phyloP scores from a whole-genome alignment of 805 yeast species.

The Candida corydali region DNA sequence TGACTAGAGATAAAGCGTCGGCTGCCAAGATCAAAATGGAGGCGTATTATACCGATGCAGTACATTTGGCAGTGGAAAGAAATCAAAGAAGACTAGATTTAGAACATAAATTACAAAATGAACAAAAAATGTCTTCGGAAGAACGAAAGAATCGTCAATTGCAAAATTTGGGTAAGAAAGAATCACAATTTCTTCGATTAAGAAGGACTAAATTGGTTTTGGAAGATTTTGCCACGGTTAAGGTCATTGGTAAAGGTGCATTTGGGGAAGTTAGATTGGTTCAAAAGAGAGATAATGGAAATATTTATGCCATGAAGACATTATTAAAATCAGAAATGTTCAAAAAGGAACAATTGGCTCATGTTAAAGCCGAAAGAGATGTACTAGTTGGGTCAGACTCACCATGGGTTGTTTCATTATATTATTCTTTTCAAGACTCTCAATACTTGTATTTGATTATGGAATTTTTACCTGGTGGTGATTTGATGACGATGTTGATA shows the following conservation, averaged over 20 bases:
- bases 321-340: conserved; percentile 88
- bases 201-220: conserved; percentile 79
- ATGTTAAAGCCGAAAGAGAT: conserved; percentile 94
- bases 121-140: conserved; percentile 64
- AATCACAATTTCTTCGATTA: conserved; percentile 78
- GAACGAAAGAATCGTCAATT: conserved; percentile 83
- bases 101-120: conserved; percentile 66
- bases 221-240: conserved; percentile 84
- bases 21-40: conserved; percentile 79
- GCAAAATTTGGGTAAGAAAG: conserved; percentile 80
- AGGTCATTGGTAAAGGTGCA: conserved; percentile 95
- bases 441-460: conserved; percentile 71
- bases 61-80: conserved; percentile 89
- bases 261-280: conserved; percentile 96
- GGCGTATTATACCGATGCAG: conserved; percentile 80
- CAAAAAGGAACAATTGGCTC: conserved; percentile 90
- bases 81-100: conserved; percentile 87
- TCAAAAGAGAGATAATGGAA: conserved; percentile 87
- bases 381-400: conserved; percentile 87
- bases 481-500: conserved; percentile 90
- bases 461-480: conserved; percentile 83
- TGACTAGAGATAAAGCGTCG: conserved; percentile 78
- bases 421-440: conserved; percentile 77
- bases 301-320: conserved; percentile 93
- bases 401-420: conserved; percentile 83